Evolutionary conservation across 2,329 filamentous ascomycete genomes (phyloP).

Genomic region (Fusarium chaquense): DNA sequence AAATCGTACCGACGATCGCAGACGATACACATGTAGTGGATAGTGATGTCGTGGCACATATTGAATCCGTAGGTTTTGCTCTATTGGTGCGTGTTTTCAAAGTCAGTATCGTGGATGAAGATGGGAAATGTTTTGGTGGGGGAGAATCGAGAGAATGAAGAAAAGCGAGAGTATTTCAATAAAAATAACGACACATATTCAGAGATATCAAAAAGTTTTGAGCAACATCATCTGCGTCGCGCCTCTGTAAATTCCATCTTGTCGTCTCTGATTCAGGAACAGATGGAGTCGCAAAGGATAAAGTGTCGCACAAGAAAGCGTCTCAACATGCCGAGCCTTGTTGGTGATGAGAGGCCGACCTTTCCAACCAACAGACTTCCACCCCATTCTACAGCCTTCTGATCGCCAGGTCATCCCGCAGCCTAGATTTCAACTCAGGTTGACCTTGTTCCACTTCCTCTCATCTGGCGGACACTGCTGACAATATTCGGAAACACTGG

Average conservation of each 20-base stretch:
- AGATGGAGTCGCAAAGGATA: not conserved
- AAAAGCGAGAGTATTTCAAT: not conserved
- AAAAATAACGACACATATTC: not conserved
- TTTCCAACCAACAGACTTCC: not conserved
- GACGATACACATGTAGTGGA: constrained; percentile 12
- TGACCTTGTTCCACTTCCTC: constrained; percentile 22
- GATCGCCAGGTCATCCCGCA: not conserved
- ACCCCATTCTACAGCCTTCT: not conserved
- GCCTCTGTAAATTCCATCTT: not conserved
- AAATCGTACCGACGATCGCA: constrained; percentile 3
- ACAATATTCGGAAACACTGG: constrained; percentile 16
- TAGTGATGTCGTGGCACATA: constrained; percentile 18
- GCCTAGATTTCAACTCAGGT: not conserved
- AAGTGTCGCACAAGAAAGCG: not conserved
- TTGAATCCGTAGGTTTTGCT: not conserved
- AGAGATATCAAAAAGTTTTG: not conserved
- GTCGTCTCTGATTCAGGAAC: not conserved
- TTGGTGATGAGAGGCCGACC: not conserved
- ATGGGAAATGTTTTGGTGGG: not conserved
- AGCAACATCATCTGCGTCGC: not conserved
- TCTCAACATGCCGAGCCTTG: not conserved
- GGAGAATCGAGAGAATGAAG: not conserved
- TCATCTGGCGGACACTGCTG: constrained; percentile 22
- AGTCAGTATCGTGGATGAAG: not conserved
- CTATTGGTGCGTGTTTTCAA: not conserved